Evolutionary conservation across 768 basidiomycete species (phyloP), one percentile per base, ranked within the genome.

Genomic region (Paxillus ammoniavirescens): DNA sequence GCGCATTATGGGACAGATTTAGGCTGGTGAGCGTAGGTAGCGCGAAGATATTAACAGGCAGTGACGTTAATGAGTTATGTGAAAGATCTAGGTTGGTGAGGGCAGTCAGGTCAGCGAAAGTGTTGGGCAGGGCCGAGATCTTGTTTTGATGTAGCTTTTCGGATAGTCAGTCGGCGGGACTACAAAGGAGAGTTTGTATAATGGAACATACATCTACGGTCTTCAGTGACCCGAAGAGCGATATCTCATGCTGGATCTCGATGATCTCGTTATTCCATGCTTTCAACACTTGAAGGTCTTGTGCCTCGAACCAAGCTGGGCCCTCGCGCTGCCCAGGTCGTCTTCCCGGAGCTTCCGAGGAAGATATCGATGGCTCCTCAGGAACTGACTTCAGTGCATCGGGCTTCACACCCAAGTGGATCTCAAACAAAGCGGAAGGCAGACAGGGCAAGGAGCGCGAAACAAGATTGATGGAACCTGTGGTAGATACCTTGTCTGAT

Each of bases 151-250:
- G 90, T 38, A 93, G 70, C 91, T 93, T 52, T 47, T 52, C 18
- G 33, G 17, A 35, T 18, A 10, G 18, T 59, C 2, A 52, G 47
- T 4, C 23, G 50, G 54, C 35, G 30, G 36, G 21, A 36, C 23
- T 14, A 45, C 13, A 0, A 21, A 21, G 21, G 37, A 50, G 23
- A 36, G 33, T 38, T 44, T 44, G 43, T 1, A 23, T 26, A 50
- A 14, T 14, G 43, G 15, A 14, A 73, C 90, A 52, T 71, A 91
- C 91, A 68, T 93, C 91, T 38, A 93, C 61, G 1, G 76, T 80
- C 69, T 91, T 92, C 49, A 93, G 73, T 4, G 88, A 89, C 3
- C 91, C 91, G 64, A 93, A 93, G 42, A 92, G 75, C 0, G 87
- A 87, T 13, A 93, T 86, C 65, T 93, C 91, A 21, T 83, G 84